Percentiles rank a stretch among this genome's conserved stretches.
These are phyloP conservation scores for Sordariomycetes sp. DNA, from an alignment of 2,329 filamentous ascomycete species.

Conservation along the genomic window DNA sequence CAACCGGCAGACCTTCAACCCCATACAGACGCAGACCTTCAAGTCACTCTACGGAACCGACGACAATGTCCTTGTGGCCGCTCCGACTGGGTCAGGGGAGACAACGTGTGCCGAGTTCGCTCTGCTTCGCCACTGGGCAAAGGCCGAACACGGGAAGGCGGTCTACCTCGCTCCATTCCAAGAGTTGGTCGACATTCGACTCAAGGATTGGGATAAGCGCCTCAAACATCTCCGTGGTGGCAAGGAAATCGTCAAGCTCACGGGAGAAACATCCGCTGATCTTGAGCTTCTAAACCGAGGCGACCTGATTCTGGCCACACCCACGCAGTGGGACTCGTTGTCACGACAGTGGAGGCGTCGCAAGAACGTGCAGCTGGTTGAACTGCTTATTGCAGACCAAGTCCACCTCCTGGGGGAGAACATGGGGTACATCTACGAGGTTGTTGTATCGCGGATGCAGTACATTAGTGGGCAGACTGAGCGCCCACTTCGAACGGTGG, in stretches of 20 bases:
- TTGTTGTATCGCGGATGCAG: constrained; percentile 95
- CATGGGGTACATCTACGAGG: constrained; percentile 84
- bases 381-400: constrained; percentile 90
- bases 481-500: constrained; percentile 75
- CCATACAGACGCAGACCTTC: constrained; percentile 94
- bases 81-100: constrained; percentile 92
- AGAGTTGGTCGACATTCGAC: constrained; percentile 73
- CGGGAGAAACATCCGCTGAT: constrained; percentile 84
- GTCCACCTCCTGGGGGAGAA: constrained; percentile 85
- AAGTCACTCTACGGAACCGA: constrained; percentile 85
- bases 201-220: constrained; percentile 77
- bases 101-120: constrained; percentile 95
- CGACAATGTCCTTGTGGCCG: constrained; percentile 86
- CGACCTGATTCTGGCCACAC: constrained; percentile 86
- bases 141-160: constrained; percentile 50
- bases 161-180: constrained; percentile 95
- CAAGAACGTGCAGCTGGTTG: constrained; percentile 86
- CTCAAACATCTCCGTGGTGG: constrained; percentile 64
- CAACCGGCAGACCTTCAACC: constrained; percentile 84
- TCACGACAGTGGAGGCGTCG: constrained; percentile 94
- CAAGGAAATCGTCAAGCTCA: constrained; percentile 86
- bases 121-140: constrained; percentile 74
- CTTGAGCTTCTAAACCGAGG: constrained; percentile 78
- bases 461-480: constrained; percentile 87
- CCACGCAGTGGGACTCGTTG: constrained; percentile 88